phyloP scores from a whole-genome alignment of 441 rosid species.

The Raphanus hybrid region DNA sequence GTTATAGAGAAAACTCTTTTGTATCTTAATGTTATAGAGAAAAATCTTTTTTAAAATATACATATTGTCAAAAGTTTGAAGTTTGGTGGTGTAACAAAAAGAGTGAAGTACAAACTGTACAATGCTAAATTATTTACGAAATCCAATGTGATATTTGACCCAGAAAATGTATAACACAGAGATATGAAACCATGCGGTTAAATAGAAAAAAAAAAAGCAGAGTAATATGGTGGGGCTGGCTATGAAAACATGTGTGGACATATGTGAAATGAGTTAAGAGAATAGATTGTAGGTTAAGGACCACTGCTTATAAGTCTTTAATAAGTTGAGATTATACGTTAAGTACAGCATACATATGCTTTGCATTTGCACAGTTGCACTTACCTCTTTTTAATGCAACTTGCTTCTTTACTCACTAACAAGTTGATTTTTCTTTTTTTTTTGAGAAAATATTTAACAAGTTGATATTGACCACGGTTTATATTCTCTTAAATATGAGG shows the following conservation, averaged over 20 bases:
- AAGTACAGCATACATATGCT: conserved; percentile 23
- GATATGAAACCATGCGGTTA: neutral
- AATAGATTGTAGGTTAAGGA: conserved; percentile 38
- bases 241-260: conserved; percentile 26
- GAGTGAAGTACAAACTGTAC: neutral
- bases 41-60: neutral
- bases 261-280: conserved; percentile 35
- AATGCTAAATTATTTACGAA: neutral
- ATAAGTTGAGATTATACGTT: conserved; percentile 4
- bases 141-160: neutral
- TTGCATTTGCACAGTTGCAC: conserved; percentile 17
- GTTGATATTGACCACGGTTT: neutral
- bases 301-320: conserved; percentile 31
- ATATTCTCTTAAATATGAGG: neutral
- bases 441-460: neutral
- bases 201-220: neutral
- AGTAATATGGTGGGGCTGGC: conserved; percentile 13
- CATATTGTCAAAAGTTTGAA: neutral
- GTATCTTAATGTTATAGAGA: neutral
- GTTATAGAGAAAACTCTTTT: neutral
- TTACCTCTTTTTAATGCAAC: conserved; percentile 30
- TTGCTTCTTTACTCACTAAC: conserved; percentile 27
- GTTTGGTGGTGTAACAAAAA: neutral
- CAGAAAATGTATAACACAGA: neutral
- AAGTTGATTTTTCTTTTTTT: too few species aligned